Evolutionary conservation across 2,329 filamentous ascomycete species (phyloP).

Genomic region (Aspergillus brasiliensis): DNA sequence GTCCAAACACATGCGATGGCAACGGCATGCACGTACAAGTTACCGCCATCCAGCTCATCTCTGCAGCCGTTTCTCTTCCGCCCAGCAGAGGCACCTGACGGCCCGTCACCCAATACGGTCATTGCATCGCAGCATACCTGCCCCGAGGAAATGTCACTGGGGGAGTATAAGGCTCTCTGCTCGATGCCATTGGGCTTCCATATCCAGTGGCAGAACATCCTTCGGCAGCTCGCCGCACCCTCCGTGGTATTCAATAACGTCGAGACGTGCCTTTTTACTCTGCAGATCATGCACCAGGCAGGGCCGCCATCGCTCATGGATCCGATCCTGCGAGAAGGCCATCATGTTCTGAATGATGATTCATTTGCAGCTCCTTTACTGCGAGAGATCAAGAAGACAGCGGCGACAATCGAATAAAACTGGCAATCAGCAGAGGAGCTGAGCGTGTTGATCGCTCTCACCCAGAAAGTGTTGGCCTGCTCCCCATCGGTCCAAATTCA

Average conservation of each 20-base stretch:
- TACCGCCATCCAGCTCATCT: constrained; percentile 24
- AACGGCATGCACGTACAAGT: constrained; percentile 41
- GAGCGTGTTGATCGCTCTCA: constrained; percentile 44
- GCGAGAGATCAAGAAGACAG: constrained; percentile 30
- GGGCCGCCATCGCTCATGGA: constrained; percentile 39
- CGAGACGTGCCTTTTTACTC: constrained; percentile 51
- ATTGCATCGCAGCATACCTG: constrained; percentile 55
- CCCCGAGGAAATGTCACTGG: constrained; percentile 51
- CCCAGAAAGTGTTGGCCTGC: constrained; percentile 49
- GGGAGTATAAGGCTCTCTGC: constrained; percentile 59
- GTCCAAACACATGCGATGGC: constrained; percentile 20
- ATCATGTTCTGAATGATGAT: constrained; percentile 26
- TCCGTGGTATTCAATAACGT: constrained; percentile 54
- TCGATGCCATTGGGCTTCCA: constrained; percentile 51
- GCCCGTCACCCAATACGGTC: constrained; percentile 50
- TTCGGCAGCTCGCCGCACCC: constrained; percentile 52
- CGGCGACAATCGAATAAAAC: constrained; percentile 49
- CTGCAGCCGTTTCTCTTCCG: constrained; percentile 48
- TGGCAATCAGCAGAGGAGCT: constrained; percentile 53
- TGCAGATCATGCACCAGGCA: constrained; percentile 54
- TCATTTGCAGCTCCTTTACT: constrained; percentile 36
- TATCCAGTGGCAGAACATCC: constrained; percentile 60
- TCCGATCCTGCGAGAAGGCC: constrained; percentile 20
- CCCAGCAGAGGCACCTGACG: constrained; percentile 27
- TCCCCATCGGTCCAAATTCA: constrained; percentile 25